Evolutionary conservation across 441 rosid genomes (phyloP).

Genomic region (Manihot esculenta): DNA sequence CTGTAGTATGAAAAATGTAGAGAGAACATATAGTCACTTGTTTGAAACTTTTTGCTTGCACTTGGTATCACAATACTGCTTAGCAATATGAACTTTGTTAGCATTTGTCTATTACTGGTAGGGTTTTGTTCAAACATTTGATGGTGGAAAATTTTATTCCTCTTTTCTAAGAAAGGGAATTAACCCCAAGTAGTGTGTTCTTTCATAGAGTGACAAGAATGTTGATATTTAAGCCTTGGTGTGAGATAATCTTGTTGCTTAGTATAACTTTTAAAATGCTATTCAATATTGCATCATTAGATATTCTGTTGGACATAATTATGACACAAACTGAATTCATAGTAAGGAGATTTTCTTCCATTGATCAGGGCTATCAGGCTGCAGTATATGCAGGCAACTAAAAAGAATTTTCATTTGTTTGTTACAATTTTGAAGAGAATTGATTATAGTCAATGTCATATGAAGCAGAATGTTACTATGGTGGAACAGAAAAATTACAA

Average conservation of each 20-base stretch:
- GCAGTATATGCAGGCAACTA: neutral
- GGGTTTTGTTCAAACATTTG: no score
- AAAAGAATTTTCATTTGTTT: neutral
- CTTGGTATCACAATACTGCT: no score
- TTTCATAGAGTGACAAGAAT: constrained; percentile 1
- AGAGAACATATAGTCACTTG: neutral
- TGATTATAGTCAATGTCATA: neutral
- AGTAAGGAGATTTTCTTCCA: neutral
- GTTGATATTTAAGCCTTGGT: neutral
- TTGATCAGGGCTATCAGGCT: neutral
- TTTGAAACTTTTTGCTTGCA: no score
- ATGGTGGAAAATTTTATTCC: no score
- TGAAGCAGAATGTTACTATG: neutral
- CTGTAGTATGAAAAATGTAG: neutral
- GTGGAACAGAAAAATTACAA: neutral
- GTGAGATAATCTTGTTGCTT: neutral
- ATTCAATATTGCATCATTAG: neutral
- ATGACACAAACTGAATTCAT: neutral
- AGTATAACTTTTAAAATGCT: neutral
- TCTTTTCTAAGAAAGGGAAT: no score
- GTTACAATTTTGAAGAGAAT: neutral
- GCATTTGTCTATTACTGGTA: no score
- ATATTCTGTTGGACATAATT: neutral
- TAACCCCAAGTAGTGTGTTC: constrained; percentile 1
- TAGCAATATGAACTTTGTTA: no score